Conservation (phyloP, 805 yeast genomes). For the Candida boleticola region DNA sequence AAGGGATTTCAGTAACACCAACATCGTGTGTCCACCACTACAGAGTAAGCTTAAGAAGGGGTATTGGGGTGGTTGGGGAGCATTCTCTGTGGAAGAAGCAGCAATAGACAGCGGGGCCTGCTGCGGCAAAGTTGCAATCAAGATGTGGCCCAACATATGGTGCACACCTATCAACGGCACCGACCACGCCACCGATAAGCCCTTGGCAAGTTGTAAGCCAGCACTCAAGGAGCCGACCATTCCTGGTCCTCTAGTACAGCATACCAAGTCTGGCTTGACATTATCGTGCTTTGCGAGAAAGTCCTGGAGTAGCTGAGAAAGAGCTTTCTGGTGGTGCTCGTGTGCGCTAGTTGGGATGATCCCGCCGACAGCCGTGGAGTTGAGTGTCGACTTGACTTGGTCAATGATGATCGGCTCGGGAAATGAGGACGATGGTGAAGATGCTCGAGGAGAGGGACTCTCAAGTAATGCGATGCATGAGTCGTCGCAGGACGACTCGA, state of each 20-base stretch:
- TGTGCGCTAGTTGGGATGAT: constrained; percentile 85
- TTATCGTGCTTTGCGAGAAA: constrained; percentile 38
- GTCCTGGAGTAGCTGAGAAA: constrained; percentile 51
- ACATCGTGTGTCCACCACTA: constrained; percentile 94
- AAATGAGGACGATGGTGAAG: no score
- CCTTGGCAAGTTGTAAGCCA: constrained; percentile 83
- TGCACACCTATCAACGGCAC: constrained; percentile 86
- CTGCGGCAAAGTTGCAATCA: constrained; percentile 45
- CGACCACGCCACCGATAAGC: constrained; percentile 74
- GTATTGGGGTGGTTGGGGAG: constrained; percentile 38
- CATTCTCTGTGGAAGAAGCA: no score
- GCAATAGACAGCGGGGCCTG: no score
- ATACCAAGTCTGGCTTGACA: constrained; percentile 62
- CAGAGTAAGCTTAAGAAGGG: constrained; percentile 78
- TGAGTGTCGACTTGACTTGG: constrained; percentile 63
- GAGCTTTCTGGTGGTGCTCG: constrained; percentile 63
- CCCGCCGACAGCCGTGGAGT: constrained; percentile 72
- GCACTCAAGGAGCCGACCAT: constrained; percentile 87
- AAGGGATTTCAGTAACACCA: constrained; percentile 64
- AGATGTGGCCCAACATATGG: constrained; percentile 92
- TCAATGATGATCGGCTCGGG: constrained; percentile 49
- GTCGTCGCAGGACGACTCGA: constrained; percentile 95
- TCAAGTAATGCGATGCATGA: constrained; percentile 82
- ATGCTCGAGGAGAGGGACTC: constrained; percentile 16
- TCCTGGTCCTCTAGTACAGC: constrained; percentile 96